Base-by-base conservation (phyloP, 2,329 filamentous ascomycete genomes). In the Sporothrix luriei region DNA sequence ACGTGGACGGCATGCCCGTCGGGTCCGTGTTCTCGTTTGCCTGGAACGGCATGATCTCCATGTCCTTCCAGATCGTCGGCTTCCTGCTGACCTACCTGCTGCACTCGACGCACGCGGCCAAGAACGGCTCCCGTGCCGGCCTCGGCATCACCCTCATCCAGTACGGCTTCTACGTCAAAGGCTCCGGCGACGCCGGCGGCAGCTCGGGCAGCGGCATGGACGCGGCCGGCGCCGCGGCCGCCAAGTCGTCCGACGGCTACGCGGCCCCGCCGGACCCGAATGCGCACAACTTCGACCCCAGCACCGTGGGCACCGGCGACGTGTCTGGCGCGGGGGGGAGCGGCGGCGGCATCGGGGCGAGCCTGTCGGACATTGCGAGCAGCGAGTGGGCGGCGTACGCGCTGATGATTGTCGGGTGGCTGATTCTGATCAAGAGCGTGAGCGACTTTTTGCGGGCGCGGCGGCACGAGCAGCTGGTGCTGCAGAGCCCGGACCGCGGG, bases 1-100 rank as follows among this genome's bases (percentile, higher is more conserved):
- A 95, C 77, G 91, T 99, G 70, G 95, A 99, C 78, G 95, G 95
- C 75, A 90, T 99, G 77, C 93, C 96, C 3, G 95, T 96, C 68
- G 92, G 92, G 73, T 93, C 91, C 64, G 83, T 95, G 72, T 96
- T 96, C 81, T 91, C 88, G 72, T 96, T 96, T 76, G 83, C 94
- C 74, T 96, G 92, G 92, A 96, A 96, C 81, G 91, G 87, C 81
- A 94, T 98, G 88, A 98, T 99, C 74, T 96, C 93, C 73, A 94
- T 97, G 86, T 97, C 94, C 55, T 98, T 99, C 84, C 92, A 97
- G 79, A 87, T 98, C 73, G 92, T 97, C 80, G 95, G 95, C 68
- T 99, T 99, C 85, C 88, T 99, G 40, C 91, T 99, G 76, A 98
- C 95, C 38, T 99, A 99, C 79, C 91, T 99, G 70, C 87, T 99